Conservation (phyloP, 2,329 filamentous ascomycete genomes). For the Drechslerella dactyloides region DNA sequence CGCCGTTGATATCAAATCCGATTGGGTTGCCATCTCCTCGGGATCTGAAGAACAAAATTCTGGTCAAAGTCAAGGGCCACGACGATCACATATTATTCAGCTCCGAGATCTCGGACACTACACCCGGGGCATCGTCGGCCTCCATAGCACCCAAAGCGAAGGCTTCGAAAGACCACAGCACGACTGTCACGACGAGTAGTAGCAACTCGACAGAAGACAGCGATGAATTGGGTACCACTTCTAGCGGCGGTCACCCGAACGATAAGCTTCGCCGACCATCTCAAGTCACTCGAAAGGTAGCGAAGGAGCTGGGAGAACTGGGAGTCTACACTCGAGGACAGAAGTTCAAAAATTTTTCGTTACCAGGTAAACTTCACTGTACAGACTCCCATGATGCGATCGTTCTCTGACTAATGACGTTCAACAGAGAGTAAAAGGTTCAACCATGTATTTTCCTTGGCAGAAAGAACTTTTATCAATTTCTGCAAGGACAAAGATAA, state of each 20-base stretch:
- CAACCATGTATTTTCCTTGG: constrained; percentile 96
- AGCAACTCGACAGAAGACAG: constrained; percentile 67
- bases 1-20: constrained; percentile 73
- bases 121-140: constrained; percentile 14
- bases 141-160: constrained; percentile 8
- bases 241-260: constrained; percentile 45
- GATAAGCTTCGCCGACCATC: constrained; percentile 63
- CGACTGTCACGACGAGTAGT: constrained; percentile 60
- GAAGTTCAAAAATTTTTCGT: constrained; percentile 72
- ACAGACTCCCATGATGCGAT: not conserved
- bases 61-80: constrained; percentile 84
- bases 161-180: constrained; percentile 7
- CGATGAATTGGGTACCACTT: constrained; percentile 61
- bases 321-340: constrained; percentile 79
- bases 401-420: not conserved
- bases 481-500: constrained; percentile 76
- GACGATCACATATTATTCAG: constrained; percentile 43
- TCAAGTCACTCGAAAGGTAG: constrained; percentile 74
- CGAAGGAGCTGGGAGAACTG: constrained; percentile 77
- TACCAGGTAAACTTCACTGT: constrained; percentile 52
- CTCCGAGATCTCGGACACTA: constrained; percentile 32
- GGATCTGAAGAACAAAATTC: constrained; percentile 78
- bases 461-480: constrained; percentile 84
- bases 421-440: constrained; percentile 74
- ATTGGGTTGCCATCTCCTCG: constrained; percentile 81